Evolutionary conservation across 495 filamentous ascomycete species (phyloP).

Genomic region (Lepraria neglecta): DNA sequence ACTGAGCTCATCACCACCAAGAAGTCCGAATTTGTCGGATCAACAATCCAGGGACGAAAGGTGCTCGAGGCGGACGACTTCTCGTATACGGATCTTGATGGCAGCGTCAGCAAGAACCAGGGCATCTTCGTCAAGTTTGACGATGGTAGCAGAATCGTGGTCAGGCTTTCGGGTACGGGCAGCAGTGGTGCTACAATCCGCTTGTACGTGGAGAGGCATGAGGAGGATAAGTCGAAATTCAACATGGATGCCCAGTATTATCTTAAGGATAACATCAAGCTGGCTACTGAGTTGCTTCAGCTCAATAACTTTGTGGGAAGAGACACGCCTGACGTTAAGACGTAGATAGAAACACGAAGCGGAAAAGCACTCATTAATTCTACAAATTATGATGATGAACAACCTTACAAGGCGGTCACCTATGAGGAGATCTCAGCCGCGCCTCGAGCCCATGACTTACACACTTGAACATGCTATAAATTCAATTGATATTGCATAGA

Average conservation of each 20-base stretch:
- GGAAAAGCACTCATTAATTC: no score
- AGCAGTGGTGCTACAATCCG: constrained; percentile 93
- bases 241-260: constrained; percentile 83
- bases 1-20: constrained; percentile 58
- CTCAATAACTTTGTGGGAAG: constrained; percentile 86
- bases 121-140: constrained; percentile 93
- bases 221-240: constrained; percentile 67
- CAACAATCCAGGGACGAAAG: constrained; percentile 71
- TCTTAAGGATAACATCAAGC: constrained; percentile 76
- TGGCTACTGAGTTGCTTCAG: constrained; percentile 76
- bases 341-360: background rate
- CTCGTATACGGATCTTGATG: constrained; percentile 93
- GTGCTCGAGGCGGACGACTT: constrained; percentile 90
- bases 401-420: no score
- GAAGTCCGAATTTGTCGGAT: constrained; percentile 74
- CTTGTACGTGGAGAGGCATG: constrained; percentile 92
- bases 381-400: no score
- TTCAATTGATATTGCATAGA: no score
- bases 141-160: constrained; percentile 88
- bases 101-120: constrained; percentile 91
- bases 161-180: constrained; percentile 88
- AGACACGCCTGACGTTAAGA: constrained; percentile 70
- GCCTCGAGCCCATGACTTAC: no score
- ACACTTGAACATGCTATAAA: no score
- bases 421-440: no score